Percentiles rank a stretch among this genome's conserved stretches.
These are phyloP conservation scores for Aureobasidium sp. DNA, from an alignment of 2,329 filamentous ascomycete species.

Conservation along the genomic window DNA sequence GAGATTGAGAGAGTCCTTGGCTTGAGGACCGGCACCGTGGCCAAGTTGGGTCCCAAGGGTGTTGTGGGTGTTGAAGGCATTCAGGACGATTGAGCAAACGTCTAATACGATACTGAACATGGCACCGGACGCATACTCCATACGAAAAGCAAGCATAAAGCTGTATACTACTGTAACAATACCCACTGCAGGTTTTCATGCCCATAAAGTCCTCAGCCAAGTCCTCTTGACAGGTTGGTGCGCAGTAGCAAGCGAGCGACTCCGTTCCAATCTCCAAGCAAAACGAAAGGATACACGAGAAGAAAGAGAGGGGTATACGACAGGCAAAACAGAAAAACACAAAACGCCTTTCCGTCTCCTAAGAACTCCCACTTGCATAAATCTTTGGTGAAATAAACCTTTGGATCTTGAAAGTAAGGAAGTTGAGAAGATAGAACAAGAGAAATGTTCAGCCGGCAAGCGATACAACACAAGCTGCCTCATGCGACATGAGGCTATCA, in stretches of 20 bases:
- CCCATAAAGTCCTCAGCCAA: neutral
- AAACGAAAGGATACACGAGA: neutral
- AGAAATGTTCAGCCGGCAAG: neutral
- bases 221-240: neutral
- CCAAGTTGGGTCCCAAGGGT: conserved; percentile 25
- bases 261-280: neutral
- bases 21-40: conserved; percentile 30
- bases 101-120: neutral
- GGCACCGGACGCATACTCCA: neutral
- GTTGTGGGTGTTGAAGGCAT: conserved; percentile 23
- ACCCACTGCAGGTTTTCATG: neutral
- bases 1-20: conserved; percentile 30
- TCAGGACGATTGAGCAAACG: neutral
- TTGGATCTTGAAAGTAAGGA: neutral
- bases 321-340: neutral
- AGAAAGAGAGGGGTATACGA: neutral
- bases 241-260: neutral
- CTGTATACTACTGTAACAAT: conserved; percentile 11
- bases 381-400: conserved; percentile 9
- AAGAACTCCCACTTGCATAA: conserved; percentile 1
- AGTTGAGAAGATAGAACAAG: neutral
- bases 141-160: neutral
- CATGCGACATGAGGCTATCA: neutral
- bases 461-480: neutral
- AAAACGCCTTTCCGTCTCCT: neutral